These are phyloP conservation scores for Brasenia schreberi DNA, from an alignment of 164 flowering plant species.

Conservation along the genomic window DNA sequence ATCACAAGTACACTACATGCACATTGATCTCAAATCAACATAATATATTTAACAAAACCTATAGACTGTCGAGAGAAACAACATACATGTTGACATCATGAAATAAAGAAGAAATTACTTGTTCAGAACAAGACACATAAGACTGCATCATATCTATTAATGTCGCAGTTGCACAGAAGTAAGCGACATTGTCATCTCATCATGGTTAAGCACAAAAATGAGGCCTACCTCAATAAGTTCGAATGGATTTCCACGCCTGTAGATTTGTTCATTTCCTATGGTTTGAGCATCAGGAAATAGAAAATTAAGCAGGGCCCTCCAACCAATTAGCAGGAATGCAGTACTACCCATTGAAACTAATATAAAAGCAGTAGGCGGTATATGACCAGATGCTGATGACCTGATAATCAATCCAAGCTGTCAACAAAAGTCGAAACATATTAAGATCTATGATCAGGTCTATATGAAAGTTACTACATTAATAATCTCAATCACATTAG, in stretches of 20 bases:
- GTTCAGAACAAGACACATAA: not conserved
- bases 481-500: too few species aligned
- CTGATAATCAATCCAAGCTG: constrained; percentile 75
- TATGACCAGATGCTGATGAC: constrained; percentile 43
- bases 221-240: constrained; percentile 80
- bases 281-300: constrained; percentile 33
- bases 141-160: not conserved
- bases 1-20: not conserved
- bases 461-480: too few species aligned
- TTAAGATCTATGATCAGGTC: too few species aligned
- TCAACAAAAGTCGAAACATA: constrained; percentile 5
- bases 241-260: constrained; percentile 75
- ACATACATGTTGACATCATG: too few species aligned
- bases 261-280: constrained; percentile 50
- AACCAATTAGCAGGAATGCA: constrained; percentile 71
- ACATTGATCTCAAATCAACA: too few species aligned
- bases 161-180: not conserved
- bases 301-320: constrained; percentile 55
- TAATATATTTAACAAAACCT: too few species aligned
- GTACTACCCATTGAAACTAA: constrained; percentile 85
- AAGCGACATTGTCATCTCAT: not conserved
- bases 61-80: too few species aligned
- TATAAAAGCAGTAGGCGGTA: constrained; percentile 48
- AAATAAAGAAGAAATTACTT: too few species aligned
- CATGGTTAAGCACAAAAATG: not conserved